Evolutionary conservation across 331 rosid genomes (phyloP).

Genomic region (Quercus lobata): DNA sequence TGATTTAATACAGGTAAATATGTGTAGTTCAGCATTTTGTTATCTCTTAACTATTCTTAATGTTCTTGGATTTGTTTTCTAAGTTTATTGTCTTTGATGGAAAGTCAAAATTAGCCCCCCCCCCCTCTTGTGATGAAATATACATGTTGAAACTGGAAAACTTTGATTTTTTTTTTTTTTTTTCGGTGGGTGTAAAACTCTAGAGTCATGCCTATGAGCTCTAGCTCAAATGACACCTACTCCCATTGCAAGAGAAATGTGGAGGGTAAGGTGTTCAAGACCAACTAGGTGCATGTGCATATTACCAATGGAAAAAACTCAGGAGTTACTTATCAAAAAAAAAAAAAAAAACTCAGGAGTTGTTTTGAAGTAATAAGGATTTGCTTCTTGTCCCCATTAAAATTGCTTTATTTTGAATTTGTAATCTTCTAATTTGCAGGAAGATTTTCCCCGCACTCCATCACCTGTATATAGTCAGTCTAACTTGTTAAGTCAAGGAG

Average conservation of each 20-base stretch:
- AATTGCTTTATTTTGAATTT: neutral
- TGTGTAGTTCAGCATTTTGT: slow-evolving; percentile 17
- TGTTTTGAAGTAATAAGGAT: neutral
- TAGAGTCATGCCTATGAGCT: too few relatives aligned
- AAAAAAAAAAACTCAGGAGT: neutral
- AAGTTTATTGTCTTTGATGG: neutral
- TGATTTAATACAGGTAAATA: slow-evolving; percentile 55
- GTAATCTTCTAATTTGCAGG: slow-evolving; percentile 32
- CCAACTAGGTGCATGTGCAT: too few relatives aligned
- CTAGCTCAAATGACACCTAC: too few relatives aligned
- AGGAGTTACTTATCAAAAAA: neutral
- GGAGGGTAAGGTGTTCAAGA: too few relatives aligned
- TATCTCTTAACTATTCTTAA: neutral
- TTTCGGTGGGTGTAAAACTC: slow-evolving; percentile 8
- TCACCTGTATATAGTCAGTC: slow-evolving; percentile 40
- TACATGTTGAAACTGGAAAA: neutral
- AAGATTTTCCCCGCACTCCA: slow-evolving; percentile 33
- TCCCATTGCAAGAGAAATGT: too few relatives aligned
- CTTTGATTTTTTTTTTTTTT: slow-evolving; percentile 12
- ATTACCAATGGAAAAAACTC: neutral
- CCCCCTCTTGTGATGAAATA: slow-evolving; percentile 1
- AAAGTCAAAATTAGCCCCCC: neutral
- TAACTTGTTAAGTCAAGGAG: slow-evolving; percentile 20
- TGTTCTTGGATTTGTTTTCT: neutral
- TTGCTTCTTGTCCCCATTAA: neutral